These are phyloP conservation scores for Stagonosporopsis chrysanthemi DNA, from an alignment of 2,329 filamentous ascomycete genomes.

Conservation along the genomic window DNA sequence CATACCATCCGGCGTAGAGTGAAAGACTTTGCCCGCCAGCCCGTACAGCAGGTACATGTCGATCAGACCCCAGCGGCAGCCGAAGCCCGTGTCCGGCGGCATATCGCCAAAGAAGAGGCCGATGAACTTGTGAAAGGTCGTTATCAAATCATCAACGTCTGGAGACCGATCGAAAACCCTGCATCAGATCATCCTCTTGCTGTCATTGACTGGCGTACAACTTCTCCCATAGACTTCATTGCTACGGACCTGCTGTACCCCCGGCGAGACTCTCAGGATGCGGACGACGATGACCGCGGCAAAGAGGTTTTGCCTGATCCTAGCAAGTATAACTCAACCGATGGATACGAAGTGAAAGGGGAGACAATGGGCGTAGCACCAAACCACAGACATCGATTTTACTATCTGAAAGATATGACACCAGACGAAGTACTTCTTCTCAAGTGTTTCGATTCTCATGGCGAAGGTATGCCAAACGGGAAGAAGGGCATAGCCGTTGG, in stretches of 20 bases:
- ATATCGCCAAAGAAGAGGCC: slow-evolving; percentile 63
- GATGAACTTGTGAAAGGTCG: slow-evolving; percentile 65
- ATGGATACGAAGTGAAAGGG: slow-evolving; percentile 68
- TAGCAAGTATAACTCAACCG: slow-evolving; percentile 55
- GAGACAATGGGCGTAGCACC: slow-evolving; percentile 69
- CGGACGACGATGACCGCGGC: slow-evolving; percentile 61
- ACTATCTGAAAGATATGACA: slow-evolving; percentile 73
- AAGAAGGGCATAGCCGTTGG: slow-evolving; percentile 52
- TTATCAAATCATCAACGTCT: slow-evolving; percentile 75
- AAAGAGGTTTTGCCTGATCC: slow-evolving; percentile 65
- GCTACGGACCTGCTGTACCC: slow-evolving; percentile 71
- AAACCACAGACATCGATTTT: slow-evolving; percentile 67
- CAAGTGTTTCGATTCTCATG: slow-evolving; percentile 58
- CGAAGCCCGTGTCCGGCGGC: slow-evolving; percentile 66
- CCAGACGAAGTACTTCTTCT: slow-evolving; percentile 62
- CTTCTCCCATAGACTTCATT: slow-evolving; percentile 65
- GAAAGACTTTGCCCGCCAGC: slow-evolving; percentile 65
- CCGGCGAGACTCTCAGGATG: slow-evolving; percentile 47
- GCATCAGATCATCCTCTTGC: slow-evolving; percentile 73
- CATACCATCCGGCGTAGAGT: slow-evolving; percentile 70
- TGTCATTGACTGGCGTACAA: slow-evolving; percentile 70
- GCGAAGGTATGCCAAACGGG: slow-evolving; percentile 53
- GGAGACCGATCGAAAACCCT: slow-evolving; percentile 70
- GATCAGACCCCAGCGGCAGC: slow-evolving; percentile 73
- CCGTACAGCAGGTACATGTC: slow-evolving; percentile 74